These are phyloP conservation scores for Trichoderma lentiforme DNA, from an alignment of 2,329 filamentous ascomycete genomes.

Conservation along the genomic window DNA sequence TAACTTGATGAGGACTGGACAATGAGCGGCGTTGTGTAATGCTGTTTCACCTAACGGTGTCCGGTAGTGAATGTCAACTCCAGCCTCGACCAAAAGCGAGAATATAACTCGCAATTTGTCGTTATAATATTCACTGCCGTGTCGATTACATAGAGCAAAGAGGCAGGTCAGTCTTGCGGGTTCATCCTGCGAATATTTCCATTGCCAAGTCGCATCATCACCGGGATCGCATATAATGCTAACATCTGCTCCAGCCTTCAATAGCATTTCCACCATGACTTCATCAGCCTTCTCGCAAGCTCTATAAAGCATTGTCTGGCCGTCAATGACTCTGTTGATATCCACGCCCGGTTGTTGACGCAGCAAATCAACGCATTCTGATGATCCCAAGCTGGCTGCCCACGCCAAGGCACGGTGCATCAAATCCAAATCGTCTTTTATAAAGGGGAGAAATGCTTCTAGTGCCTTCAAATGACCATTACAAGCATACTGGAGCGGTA, in stretches of 20 bases:
- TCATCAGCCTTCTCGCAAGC: slow-evolving; percentile 15
- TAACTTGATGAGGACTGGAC: slow-evolving; percentile 11
- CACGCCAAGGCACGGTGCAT: slow-evolving; percentile 29
- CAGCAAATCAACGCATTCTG: slow-evolving; percentile 28
- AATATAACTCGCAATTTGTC: slow-evolving; percentile 17
- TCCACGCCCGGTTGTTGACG: slow-evolving; percentile 32
- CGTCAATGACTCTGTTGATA: slow-evolving; percentile 27
- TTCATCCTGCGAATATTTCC: neutral
- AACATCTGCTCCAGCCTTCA: slow-evolving; percentile 33
- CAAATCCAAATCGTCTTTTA: slow-evolving; percentile 22
- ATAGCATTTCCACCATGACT: slow-evolving; percentile 24
- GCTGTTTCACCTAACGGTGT: slow-evolving; percentile 19
- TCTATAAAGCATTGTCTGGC: slow-evolving; percentile 26
- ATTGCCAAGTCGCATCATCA: neutral
- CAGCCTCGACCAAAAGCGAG: slow-evolving; percentile 24
- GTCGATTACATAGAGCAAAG: slow-evolving; percentile 10
- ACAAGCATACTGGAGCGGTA: slow-evolving; percentile 33
- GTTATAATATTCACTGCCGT: neutral
- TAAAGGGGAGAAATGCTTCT: slow-evolving; percentile 28
- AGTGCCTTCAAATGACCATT: slow-evolving; percentile 27
- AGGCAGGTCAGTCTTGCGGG: slow-evolving; percentile 17
- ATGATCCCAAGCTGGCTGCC: slow-evolving; percentile 23
- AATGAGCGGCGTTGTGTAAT: slow-evolving; percentile 21
- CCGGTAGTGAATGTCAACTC: slow-evolving; percentile 24
- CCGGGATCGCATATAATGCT: slow-evolving; percentile 20